A percentile compares a stretch with the other conserved stretches of the same genome.
phyloP scores from a whole-genome alignment of 768 basidiomycete genomes.

The Tricholoma sp. region DNA sequence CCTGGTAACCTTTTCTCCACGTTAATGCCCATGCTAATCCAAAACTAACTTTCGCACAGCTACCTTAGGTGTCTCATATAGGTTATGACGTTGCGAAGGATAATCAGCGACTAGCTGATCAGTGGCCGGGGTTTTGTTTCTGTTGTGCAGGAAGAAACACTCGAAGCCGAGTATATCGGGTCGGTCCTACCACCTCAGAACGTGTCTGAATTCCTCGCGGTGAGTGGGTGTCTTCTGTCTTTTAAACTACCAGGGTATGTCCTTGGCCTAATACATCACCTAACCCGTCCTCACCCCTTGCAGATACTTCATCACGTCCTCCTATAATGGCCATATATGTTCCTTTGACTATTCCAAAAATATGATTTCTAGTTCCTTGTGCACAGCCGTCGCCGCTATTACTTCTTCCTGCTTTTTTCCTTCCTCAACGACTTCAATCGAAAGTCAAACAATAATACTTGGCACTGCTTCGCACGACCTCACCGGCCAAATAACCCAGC shows the following conservation, averaged over 20 bases:
- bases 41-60: too few species aligned
- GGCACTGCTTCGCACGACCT: conserved; percentile 78
- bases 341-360: conserved; percentile 68
- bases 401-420: conserved; percentile 60
- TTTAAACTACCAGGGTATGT: conserved; percentile 47
- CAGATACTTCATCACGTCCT: conserved; percentile 71
- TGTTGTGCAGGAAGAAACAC: conserved; percentile 70
- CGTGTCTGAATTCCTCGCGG: conserved; percentile 78
- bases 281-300: conserved; percentile 3
- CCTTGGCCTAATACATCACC: background rate
- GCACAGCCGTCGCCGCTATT: conserved; percentile 64
- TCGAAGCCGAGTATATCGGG: conserved; percentile 90
- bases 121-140: background rate
- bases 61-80: too few species aligned
- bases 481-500: too few species aligned
- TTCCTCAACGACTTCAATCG: conserved; percentile 18
- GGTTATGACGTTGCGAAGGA: too few species aligned
- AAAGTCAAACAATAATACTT: conserved; percentile 32
- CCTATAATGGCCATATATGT: conserved; percentile 76
- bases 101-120: too few species aligned
- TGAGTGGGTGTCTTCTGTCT: conserved; percentile 90
- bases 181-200: conserved; percentile 83
- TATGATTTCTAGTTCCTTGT: conserved; percentile 40
- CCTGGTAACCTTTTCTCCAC: too few species aligned
- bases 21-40: too few species aligned